Base-by-base conservation (phyloP, 441 rosid species). In the Flueggea neowawraea region DNA sequence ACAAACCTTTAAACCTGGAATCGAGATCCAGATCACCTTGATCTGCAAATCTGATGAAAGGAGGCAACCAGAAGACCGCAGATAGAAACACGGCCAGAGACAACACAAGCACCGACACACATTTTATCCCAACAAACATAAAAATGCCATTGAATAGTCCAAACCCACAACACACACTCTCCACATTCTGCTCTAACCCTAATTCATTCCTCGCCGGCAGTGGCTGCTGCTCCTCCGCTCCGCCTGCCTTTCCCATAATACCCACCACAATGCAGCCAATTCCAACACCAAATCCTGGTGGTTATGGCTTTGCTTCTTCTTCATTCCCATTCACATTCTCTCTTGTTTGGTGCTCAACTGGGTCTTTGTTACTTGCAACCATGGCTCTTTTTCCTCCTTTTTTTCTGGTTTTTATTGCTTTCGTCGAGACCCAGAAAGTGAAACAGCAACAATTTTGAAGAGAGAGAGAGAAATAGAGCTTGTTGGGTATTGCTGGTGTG, bases 11-110 rank as follows among this genome's bases (percentile, higher is more conserved):
- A n/a, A n/a, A n/a, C n/a, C n/a, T n/a, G n/a, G n/a, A n/a, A n/a
- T n/a, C n/a, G n/a, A n/a, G n/a, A n/a, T n/a, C n/a, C n/a, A n/a
- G n/a, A n/a, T n/a, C n/a, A n/a, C n/a, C 72, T 10, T 61, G 87
- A 82, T 70, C 86, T 66, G 78, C 55, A 31, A 60, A 78, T 15
- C 68, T 70, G 58, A 87, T 72, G 69, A 85, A 82, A 22, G 95
- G 96, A 54, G 90, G 87, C 75, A 90, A 55, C 91, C 90, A 77
- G 70, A 90, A 90, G 69, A 85, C 67, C 66, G 91, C 95, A 31
- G 96, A 87, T 8, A 90, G 81, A 75, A 87, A 80, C 61, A 85
- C 76, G 9, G 88, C 80, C 13, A 75, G 71, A 13, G 94, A 85
- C 39, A 86, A 69, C 55, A 81, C 43, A 58, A 87, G 52, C 47